A percentile compares a stretch with the other conserved stretches of the same genome.
These are phyloP conservation scores for Lepiota venenata DNA, from an alignment of 768 basidiomycete genomes.

Conservation along the genomic window DNA sequence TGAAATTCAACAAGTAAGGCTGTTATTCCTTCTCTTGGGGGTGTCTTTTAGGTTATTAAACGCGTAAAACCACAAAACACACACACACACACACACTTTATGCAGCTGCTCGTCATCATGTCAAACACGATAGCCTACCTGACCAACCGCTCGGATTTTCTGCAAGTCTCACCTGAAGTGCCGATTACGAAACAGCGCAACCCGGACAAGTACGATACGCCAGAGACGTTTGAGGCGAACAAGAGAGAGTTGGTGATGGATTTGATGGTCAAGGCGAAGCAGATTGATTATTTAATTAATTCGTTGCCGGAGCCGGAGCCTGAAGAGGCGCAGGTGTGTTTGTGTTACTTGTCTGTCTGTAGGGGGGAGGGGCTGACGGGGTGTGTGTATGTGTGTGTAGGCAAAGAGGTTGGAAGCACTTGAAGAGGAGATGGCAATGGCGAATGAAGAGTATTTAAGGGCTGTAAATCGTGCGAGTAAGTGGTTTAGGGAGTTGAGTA, in stretches of 20 bases:
- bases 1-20: conserved; percentile 80
- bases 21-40: background rate
- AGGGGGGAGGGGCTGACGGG: too few relatives aligned
- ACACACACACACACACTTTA: too few relatives aligned
- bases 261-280: conserved; percentile 83
- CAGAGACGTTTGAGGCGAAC: conserved; percentile 80
- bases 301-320: conserved; percentile 76
- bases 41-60: too few relatives aligned
- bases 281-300: conserved; percentile 82
- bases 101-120: conserved; percentile 85
- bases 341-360: background rate
- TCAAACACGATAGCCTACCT: conserved; percentile 79
- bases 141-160: conserved; percentile 69
- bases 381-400: too few relatives aligned
- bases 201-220: conserved; percentile 65
- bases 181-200: conserved; percentile 83
- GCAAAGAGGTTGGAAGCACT: conserved; percentile 63
- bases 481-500: conserved; percentile 25
- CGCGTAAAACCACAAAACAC: too few relatives aligned
- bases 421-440: conserved; percentile 66
- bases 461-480: conserved; percentile 77
- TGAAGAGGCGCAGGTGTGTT: conserved; percentile 67
- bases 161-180: conserved; percentile 72
- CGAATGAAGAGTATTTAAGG: conserved; percentile 71
- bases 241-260: conserved; percentile 82